Evolutionary conservation across 306 rosid species (phyloP), one percentile per base, ranked within the genome.

Genomic region (Geum urbanum): DNA sequence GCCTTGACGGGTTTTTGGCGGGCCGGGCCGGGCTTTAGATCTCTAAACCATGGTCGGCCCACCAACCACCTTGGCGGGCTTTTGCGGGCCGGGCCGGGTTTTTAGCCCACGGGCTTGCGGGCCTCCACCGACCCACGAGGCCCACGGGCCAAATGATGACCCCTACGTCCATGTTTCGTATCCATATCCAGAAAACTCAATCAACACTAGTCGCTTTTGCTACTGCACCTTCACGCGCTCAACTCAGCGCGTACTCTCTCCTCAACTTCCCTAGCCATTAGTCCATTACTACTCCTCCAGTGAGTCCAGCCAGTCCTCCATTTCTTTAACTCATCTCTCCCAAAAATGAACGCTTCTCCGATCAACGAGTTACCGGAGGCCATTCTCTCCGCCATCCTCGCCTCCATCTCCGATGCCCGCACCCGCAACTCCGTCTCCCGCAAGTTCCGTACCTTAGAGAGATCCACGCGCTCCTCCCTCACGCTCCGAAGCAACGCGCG

Each of bases 401-500:
- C 81, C 5, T 71, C 74, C 41, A 27, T 92, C 20, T 78, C 83
- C 53, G 96, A 85, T 64, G 80, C 87, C 59, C 87, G 99, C 4
- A 77, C 91, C 6, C 81, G 99, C 15, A 91, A 94, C 86, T 74
- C 91, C 0, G 66, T 89, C 11, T 87, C 81, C 78, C 70, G 66
- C 69, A 84, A 74, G 69, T 94, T 91, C 82, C 76, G 43, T 49
- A 41, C 65, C 0, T 45, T 87, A 0, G 99, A 94, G 40, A 68
- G 97, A 22, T 73, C 83, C 67, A 94, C 99, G 61, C 95, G 99
- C 60, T 41, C 77, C 19, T 63, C 87, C 10, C 91, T 94, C 80
- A 76, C 85, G 7, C 96, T 94, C 66, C 88, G 91, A 0, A 96
- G 97, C 1, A 94, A 91, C 95, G 97, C 96, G 63, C 95, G 88